Evolutionary conservation across 768 basidiomycete species (phyloP).

Genomic region (Phylloporus scabripes): DNA sequence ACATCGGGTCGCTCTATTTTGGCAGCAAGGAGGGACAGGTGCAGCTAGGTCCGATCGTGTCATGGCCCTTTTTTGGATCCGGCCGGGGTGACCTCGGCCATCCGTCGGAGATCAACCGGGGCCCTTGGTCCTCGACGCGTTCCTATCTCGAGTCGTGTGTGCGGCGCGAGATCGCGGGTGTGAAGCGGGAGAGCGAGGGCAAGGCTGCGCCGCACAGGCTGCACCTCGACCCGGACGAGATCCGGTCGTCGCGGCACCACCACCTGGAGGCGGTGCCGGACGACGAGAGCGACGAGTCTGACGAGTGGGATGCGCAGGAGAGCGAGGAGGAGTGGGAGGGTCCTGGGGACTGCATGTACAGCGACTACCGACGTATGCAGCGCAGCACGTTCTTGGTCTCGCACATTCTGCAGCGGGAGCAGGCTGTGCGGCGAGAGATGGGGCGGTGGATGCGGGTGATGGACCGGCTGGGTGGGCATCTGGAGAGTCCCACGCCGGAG

Average conservation of each 20-base stretch:
- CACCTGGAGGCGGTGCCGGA: constrained; percentile 60
- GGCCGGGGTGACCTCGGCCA: constrained; percentile 68
- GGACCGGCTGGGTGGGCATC: constrained; percentile 45
- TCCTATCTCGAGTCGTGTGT: constrained; percentile 63
- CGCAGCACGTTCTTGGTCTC: constrained; percentile 73
- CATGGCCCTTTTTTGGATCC: constrained; percentile 89
- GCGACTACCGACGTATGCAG: constrained; percentile 79
- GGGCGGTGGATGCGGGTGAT: constrained; percentile 61
- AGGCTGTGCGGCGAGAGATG: constrained; percentile 65
- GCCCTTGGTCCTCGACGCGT: constrained; percentile 62
- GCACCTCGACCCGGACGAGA: constrained; percentile 78
- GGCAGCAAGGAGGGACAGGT: too few relatives aligned
- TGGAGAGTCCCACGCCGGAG: constrained; percentile 36
- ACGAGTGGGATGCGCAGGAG: constrained; percentile 75
- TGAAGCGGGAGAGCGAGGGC: constrained; percentile 73
- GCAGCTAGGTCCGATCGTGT: constrained; percentile 76
- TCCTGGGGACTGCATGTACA: constrained; percentile 72
- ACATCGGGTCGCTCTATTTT: constrained; percentile 70
- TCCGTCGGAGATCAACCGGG: constrained; percentile 68
- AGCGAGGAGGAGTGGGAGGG: constrained; percentile 74
- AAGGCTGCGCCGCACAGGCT: constrained; percentile 68
- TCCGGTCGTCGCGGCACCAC: constrained; percentile 66
- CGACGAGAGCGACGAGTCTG: constrained; percentile 69
- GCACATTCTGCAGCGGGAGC: constrained; percentile 60
- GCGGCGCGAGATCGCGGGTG: constrained; percentile 67